Conservation (phyloP, 345 rosid species). For the Dovyalis caffra region DNA sequence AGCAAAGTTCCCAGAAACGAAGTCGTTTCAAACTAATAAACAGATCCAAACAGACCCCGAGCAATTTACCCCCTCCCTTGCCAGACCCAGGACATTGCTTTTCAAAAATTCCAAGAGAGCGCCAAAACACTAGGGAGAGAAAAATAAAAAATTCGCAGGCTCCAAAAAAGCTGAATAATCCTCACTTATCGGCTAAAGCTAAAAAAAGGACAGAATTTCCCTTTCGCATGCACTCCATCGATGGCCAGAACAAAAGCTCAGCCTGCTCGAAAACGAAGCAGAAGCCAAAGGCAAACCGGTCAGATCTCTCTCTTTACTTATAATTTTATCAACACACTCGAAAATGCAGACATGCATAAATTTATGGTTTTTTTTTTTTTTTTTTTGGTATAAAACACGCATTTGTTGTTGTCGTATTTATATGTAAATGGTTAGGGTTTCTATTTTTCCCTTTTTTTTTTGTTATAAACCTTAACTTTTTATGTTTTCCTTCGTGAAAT, state of each 20-base stretch:
- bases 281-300: not conserved
- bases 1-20: too few relatives aligned
- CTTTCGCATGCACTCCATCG: not conserved
- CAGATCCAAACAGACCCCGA: too few relatives aligned
- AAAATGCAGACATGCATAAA: too few relatives aligned
- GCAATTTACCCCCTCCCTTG: too few relatives aligned
- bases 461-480: constrained; percentile 7
- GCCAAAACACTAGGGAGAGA: not conserved
- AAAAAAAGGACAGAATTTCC: not conserved
- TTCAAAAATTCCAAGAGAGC: not conserved
- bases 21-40: too few relatives aligned
- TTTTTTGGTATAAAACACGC: not conserved
- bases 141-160: not conserved
- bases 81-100: not conserved
- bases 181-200: not conserved
- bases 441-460: not conserved
- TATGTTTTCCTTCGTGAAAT: not conserved
- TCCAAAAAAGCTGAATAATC: not conserved
- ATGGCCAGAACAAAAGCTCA: constrained; percentile 22
- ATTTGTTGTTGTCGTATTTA: not conserved
- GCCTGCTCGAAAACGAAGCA: not conserved
- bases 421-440: not conserved
- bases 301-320: not conserved
- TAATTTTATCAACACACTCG: too few relatives aligned
- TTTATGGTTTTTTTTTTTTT: too few relatives aligned